A percentile compares a stretch with the other conserved stretches of the same genome.
Evolutionary conservation across 352 stramenopile genomes (phyloP).

Genomic region (Phytopythium aichiense): DNA sequence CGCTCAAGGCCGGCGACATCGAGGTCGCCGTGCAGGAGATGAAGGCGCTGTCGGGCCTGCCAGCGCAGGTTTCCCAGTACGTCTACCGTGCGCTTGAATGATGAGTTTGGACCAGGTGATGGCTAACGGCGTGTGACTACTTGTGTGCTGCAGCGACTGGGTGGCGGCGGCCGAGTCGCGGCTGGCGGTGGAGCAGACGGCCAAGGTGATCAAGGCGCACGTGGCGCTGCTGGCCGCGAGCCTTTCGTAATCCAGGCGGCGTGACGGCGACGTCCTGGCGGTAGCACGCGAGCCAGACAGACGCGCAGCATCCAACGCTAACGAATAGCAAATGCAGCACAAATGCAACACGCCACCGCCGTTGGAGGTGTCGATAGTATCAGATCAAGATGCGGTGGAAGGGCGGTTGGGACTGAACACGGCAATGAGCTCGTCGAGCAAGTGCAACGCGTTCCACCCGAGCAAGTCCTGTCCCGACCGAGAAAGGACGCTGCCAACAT

Average conservation of each 20-base stretch:
- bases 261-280: background rate
- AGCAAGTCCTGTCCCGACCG: too few relatives aligned
- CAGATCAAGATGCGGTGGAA: background rate
- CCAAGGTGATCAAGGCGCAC: conserved; percentile 82
- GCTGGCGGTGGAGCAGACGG: conserved; percentile 76
- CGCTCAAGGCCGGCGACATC: conserved; percentile 76
- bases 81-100: background rate
- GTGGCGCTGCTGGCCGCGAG: conserved; percentile 76
- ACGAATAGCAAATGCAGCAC: background rate
- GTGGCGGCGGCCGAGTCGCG: conserved; percentile 65
- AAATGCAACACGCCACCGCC: background rate
- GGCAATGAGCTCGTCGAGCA: background rate
- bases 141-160: conserved; percentile 43
- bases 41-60: conserved; percentile 58
- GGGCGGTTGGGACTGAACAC: background rate
- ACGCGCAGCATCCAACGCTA: background rate
- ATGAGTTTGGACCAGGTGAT: background rate
- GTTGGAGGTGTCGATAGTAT: background rate
- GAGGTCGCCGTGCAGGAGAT: conserved; percentile 68
- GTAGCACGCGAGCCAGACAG: background rate
- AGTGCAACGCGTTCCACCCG: background rate
- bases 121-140: background rate
- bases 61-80: conserved; percentile 59
- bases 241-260: conserved; percentile 43
- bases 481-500: background rate